Percentiles rank a stretch among this genome's conserved stretches.
These are phyloP conservation scores for Ampelocalamus luodianensis DNA, from an alignment of 176 grass and related monocot species.

Conservation along the genomic window DNA sequence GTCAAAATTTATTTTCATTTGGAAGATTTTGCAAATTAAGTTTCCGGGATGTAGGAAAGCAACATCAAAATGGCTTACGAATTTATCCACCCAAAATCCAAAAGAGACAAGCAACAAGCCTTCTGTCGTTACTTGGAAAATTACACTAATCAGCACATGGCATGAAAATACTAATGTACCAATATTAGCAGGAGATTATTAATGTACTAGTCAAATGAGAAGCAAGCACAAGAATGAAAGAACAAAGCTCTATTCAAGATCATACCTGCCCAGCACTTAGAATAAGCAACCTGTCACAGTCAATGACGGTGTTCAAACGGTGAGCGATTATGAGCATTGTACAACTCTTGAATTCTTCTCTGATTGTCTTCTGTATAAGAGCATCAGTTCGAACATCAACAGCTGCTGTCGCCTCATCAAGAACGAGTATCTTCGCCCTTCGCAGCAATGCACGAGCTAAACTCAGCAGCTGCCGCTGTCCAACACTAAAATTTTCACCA, in stretches of 20 bases:
- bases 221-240: conserved; percentile 15
- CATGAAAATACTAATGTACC: conserved; percentile 25
- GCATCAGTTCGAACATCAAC: conserved; percentile 98
- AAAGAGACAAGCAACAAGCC: neutral
- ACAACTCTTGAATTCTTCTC: conserved; percentile 98
- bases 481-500: conserved; percentile 98
- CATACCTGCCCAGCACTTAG: conserved; percentile 83
- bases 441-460: conserved; percentile 89
- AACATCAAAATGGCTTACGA: neutral
- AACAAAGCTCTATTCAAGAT: conserved; percentile 19
- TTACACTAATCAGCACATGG: neutral
- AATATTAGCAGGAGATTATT: neutral
- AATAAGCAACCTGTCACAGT: conserved; percentile 91
- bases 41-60: neutral
- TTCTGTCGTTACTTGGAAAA: neutral
- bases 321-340: conserved; percentile 99
- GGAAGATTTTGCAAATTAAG: neutral
- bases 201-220: conserved; percentile 15
- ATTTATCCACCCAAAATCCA: neutral
- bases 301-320: conserved; percentile 92
- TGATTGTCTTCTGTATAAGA: conserved; percentile 98
- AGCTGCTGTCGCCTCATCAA: conserved; percentile 96
- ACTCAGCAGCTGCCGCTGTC: conserved; percentile 91
- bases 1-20: neutral
- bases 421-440: conserved; percentile 96